These are phyloP conservation scores for Candolleomyces efflorescens DNA, from an alignment of 768 basidiomycete genomes.

Conservation along the genomic window DNA sequence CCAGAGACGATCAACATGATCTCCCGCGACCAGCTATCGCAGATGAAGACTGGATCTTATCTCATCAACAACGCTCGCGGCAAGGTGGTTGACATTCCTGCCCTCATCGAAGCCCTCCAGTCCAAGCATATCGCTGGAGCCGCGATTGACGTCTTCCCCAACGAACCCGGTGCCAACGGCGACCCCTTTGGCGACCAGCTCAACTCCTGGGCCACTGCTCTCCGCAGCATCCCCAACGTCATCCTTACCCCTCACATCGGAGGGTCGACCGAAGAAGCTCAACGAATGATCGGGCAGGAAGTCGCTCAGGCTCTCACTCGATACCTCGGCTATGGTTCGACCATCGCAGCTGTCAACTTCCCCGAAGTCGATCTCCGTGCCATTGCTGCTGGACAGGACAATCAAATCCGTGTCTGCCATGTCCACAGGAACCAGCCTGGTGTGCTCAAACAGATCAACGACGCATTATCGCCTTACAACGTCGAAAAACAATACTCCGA, in stretches of 20 bases:
- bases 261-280: slow-evolving; percentile 98
- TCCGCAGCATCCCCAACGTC: slow-evolving; percentile 80
- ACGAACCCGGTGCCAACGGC: slow-evolving; percentile 91
- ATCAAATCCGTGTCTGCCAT: slow-evolving; percentile 86
- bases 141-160: slow-evolving; percentile 90
- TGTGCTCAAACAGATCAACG: slow-evolving; percentile 93
- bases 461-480: slow-evolving; percentile 90
- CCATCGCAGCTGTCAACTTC: slow-evolving; percentile 95
- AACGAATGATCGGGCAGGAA: slow-evolving; percentile 95
- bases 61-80: slow-evolving; percentile 98
- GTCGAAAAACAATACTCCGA: slow-evolving; percentile 99
- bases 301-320: slow-evolving; percentile 81
- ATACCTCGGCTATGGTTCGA: slow-evolving; percentile 91
- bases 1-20: slow-evolving; percentile 97
- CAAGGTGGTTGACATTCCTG: slow-evolving; percentile 91
- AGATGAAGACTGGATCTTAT: slow-evolving; percentile 94
- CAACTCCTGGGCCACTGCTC: slow-evolving; percentile 76
- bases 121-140: slow-evolving; percentile 88
- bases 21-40: slow-evolving; percentile 62
- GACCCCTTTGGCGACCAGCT: slow-evolving; percentile 84
- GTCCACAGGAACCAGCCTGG: slow-evolving; percentile 95
- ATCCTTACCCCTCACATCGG: slow-evolving; percentile 99
- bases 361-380: slow-evolving; percentile 96
- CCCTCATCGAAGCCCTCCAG: slow-evolving; percentile 74
- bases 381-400: slow-evolving; percentile 78